These are phyloP conservation scores for Fomitopsis schrenkii DNA, from an alignment of 1,284 basidiomycete genomes.

Conservation along the genomic window DNA sequence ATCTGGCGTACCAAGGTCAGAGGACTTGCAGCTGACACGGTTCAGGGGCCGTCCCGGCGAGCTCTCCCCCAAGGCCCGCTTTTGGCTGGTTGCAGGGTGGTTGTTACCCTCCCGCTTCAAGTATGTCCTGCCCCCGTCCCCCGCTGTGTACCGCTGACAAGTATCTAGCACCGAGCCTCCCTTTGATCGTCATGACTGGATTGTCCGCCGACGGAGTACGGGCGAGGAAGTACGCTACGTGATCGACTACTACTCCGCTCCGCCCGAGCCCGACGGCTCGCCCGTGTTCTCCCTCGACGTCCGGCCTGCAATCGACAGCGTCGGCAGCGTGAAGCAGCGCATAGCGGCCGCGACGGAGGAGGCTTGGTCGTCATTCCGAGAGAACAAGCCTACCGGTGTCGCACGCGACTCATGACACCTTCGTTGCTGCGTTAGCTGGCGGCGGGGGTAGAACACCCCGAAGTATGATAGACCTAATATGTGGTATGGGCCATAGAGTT, in stretches of 20 bases:
- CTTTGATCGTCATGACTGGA: conserved; percentile 99
- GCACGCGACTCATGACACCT: not conserved
- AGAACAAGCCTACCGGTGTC: conserved; percentile 5
- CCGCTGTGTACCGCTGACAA: not conserved
- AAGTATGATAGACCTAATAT: not conserved
- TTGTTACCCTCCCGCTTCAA: conserved; percentile 87
- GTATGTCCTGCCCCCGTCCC: conserved; percentile 41
- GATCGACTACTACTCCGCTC: conserved; percentile 95
- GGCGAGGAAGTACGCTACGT: conserved; percentile 87
- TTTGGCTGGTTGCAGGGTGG: conserved; percentile 84
- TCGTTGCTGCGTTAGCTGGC: too few species aligned
- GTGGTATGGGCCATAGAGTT: not conserved
- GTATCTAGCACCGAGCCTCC: conserved; percentile 76
- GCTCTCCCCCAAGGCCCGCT: conserved; percentile 82
- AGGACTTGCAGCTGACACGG: conserved; percentile 68
- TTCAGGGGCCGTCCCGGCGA: conserved; percentile 93
- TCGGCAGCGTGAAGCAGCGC: conserved; percentile 69
- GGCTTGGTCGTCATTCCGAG: conserved; percentile 42
- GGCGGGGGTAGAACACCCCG: not conserved
- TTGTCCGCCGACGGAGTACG: conserved; percentile 73
- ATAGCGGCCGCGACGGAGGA: conserved; percentile 71
- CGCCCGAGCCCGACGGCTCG: conserved; percentile 79
- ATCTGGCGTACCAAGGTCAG: conserved; percentile 28
- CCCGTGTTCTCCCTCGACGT: conserved; percentile 93
- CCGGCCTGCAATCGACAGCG: conserved; percentile 81